Evolutionary conservation across 345 rosid species (phyloP), one percentile per base, ranked within the genome.

Genomic region (Boechera stricta): DNA sequence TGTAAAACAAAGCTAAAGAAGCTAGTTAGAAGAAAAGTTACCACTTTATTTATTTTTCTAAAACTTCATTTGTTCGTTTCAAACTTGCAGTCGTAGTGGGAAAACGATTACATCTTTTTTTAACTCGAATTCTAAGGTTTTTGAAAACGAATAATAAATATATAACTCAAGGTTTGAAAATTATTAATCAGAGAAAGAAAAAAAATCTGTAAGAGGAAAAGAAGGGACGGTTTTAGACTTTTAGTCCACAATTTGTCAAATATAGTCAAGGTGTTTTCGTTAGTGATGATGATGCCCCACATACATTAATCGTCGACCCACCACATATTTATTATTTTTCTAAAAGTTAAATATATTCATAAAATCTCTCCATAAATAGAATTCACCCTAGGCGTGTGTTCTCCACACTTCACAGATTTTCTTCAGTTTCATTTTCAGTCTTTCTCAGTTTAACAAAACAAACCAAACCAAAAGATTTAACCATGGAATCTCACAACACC

Each of bases 331-430:
- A 12, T 44, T 44, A 13, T 13, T 44, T 44, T 44, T 13, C 6
- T 44, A 13, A 13, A 13, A 44, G 5, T 44, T 10, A 28, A 39
- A 10, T 18, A 39, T 47, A 47, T 6, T 10, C 10, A 39, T 68
- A 49, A 48, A 74, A n/a, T 64, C 39, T 67, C 51, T 60, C 39
- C 52, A 82, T 87, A 89, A 84, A 86, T 85, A 85, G 29, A 74
- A 47, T 24, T 71, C 53, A 48, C 6, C 24, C 10, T n/a, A n/a
- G 53, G 53, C 53, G 53, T 48, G 26, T 48, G 53, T 48, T 48
- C 53, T 48, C 85, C 92, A 88, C 85, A 90, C 83, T 83, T 56
- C 44, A 52, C 64, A 54, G 6, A 60, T 56, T 63, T 68, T 48
- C 65, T 59, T 21, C n/a, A 53, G 10, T 58, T n/a, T 6, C 21